These are phyloP conservation scores for Takashimella koratensis DNA, from an alignment of 1,284 basidiomycete species.

Conservation along the genomic window DNA sequence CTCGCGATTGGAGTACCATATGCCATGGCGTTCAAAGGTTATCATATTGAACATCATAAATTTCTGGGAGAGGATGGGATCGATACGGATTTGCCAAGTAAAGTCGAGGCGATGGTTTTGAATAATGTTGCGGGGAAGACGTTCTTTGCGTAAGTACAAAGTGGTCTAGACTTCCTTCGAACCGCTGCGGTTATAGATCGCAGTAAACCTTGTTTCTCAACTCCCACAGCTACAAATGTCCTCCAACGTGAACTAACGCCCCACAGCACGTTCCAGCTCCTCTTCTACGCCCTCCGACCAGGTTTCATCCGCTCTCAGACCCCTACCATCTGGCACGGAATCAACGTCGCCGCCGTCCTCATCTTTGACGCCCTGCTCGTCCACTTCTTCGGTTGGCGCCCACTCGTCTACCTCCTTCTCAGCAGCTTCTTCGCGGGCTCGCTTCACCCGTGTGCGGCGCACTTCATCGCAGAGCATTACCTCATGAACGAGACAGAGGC, in stretches of 20 bases:
- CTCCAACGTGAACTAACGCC: background rate
- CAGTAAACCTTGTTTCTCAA: too few relatives aligned
- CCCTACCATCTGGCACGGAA: slow-evolving; percentile 75
- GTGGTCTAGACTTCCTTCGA: too few relatives aligned
- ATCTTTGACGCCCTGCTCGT: slow-evolving; percentile 69
- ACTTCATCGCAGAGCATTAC: slow-evolving; percentile 97
- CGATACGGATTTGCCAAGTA: slow-evolving; percentile 85
- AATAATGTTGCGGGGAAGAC: slow-evolving; percentile 97
- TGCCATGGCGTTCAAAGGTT: slow-evolving; percentile 94
- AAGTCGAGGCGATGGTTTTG: slow-evolving; percentile 74
- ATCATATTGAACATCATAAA: slow-evolving; percentile 92
- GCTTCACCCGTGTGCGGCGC: slow-evolving; percentile 90
- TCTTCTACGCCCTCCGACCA: slow-evolving; percentile 96
- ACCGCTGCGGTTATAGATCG: too few relatives aligned
- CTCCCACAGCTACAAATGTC: background rate
- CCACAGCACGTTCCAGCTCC: slow-evolving; percentile 86
- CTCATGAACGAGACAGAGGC: slow-evolving; percentile 62
- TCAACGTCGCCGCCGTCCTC: slow-evolving; percentile 71
- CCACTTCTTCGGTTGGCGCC: slow-evolving; percentile 58
- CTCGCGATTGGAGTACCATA: slow-evolving; percentile 92
- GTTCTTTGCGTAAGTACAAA: slow-evolving; percentile 78
- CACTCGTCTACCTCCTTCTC: slow-evolving; percentile 77
- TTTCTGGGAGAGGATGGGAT: slow-evolving; percentile 87
- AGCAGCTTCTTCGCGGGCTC: slow-evolving; percentile 93
- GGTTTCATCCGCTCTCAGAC: slow-evolving; percentile 85